These are phyloP conservation scores for Trichoderma atrobrunneum DNA, from an alignment of 2,329 filamentous ascomycete species.

Conservation along the genomic window DNA sequence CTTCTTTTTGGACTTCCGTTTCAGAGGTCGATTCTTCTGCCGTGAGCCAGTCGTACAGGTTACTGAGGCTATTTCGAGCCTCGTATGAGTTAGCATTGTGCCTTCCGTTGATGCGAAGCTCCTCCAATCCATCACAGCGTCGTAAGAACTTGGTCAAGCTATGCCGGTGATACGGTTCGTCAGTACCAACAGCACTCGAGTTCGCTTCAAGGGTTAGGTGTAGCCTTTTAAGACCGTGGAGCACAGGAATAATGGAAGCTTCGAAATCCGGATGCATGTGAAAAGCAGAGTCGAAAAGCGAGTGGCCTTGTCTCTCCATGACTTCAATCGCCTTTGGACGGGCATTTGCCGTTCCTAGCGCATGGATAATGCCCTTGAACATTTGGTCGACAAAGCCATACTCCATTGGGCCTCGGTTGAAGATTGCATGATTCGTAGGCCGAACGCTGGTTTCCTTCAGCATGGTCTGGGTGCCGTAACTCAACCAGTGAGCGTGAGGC, in stretches of 20 bases:
- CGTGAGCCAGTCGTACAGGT: slow-evolving; percentile 22
- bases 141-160: slow-evolving; percentile 24
- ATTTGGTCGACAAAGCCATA: slow-evolving; percentile 31
- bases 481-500: slow-evolving; percentile 44
- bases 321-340: slow-evolving; percentile 47
- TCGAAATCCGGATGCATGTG: slow-evolving; percentile 32
- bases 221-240: slow-evolving; percentile 47
- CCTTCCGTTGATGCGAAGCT: slow-evolving; percentile 23
- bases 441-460: slow-evolving; percentile 32
- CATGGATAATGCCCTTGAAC: slow-evolving; percentile 42
- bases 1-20: background rate
- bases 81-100: background rate
- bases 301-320: slow-evolving; percentile 36
- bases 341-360: slow-evolving; percentile 40
- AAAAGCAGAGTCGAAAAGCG: slow-evolving; percentile 45
- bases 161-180: background rate
- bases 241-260: slow-evolving; percentile 37
- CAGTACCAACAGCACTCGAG: background rate
- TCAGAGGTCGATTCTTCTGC: background rate
- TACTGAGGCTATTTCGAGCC: background rate
- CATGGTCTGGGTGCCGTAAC: slow-evolving; percentile 50
- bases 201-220: slow-evolving; percentile 29
- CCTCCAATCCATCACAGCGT: background rate
- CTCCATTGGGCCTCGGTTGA: background rate
- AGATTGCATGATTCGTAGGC: background rate